These are phyloP conservation scores for Aquilaria malaccensis DNA, from an alignment of 345 rosid genomes.

Conservation along the genomic window DNA sequence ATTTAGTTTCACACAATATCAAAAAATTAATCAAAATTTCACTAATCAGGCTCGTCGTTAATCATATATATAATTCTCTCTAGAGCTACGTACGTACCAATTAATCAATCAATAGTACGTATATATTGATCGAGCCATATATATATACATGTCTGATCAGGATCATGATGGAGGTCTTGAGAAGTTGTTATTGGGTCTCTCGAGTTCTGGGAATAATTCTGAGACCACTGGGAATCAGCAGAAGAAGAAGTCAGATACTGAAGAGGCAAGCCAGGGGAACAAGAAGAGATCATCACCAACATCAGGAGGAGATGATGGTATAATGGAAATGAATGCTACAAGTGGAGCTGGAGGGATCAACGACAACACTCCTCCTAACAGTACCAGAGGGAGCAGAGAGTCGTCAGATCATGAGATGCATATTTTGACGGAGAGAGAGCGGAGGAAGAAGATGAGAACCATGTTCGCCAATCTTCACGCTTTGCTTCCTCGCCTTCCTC, in stretches of 20 bases:
- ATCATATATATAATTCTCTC: no score
- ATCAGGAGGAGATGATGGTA: background rate
- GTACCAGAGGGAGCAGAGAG: constrained; percentile 11
- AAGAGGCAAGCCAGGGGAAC: background rate
- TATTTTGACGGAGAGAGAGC: constrained; percentile 71
- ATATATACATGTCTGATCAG: constrained; percentile 15
- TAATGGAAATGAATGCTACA: background rate
- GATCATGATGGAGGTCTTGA: constrained; percentile 16
- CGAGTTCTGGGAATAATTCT: constrained; percentile 27
- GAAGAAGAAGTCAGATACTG: background rate
- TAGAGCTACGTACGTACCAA: no score
- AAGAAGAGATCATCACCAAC: constrained; percentile 1
- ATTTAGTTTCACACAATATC: background rate
- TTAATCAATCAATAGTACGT: background rate
- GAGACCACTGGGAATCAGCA: constrained; percentile 7
- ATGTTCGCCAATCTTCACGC: constrained; percentile 64
- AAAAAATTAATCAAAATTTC: no score
- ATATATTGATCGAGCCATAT: background rate
- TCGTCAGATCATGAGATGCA: constrained; percentile 52
- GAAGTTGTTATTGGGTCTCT: constrained; percentile 28
- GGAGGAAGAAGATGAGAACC: constrained; percentile 78
- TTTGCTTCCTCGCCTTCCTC: constrained; percentile 75
- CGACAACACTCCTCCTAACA: background rate
- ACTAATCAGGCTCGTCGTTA: no score
- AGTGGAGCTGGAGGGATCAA: constrained; percentile 8